phyloP scores from a whole-genome alignment of 768 basidiomycete species.

The Phlegmacium glaucopus region DNA sequence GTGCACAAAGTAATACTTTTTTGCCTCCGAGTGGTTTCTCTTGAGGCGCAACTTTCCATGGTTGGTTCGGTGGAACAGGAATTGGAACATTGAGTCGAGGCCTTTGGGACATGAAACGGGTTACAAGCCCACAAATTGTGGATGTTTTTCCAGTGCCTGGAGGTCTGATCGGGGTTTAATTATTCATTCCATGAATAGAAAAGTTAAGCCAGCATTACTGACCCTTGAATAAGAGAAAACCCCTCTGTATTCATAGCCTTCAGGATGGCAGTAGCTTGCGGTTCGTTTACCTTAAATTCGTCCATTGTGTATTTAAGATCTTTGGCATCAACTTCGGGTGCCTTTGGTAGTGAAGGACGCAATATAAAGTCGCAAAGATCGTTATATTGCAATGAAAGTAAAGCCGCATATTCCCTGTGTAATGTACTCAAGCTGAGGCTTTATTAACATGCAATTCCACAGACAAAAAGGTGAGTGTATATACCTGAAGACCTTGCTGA shows the following conservation, averaged over 20 bases:
- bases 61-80: conserved; percentile 40
- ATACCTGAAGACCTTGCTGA: conserved; percentile 83
- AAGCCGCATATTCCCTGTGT: conserved; percentile 87
- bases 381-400: conserved; percentile 80
- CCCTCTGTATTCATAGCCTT: conserved; percentile 69
- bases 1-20: conserved; percentile 88
- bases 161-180: conserved; percentile 51
- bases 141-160: conserved; percentile 99
- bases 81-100: conserved; percentile 51
- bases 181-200: background rate
- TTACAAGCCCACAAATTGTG: conserved; percentile 93
- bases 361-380: conserved; percentile 73
- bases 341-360: conserved; percentile 54
- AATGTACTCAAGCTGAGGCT: conserved; percentile 79
- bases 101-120: conserved; percentile 70
- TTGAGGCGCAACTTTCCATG: conserved; percentile 27
- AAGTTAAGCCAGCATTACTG: conserved; percentile 11
- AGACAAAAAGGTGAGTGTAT: background rate
- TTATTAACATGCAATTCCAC: background rate
- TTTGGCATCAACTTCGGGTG: conserved; percentile 39
- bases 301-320: conserved; percentile 67
- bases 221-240: conserved; percentile 96
- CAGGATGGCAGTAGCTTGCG: conserved; percentile 88
- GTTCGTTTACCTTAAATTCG: conserved; percentile 79
- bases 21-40: conserved; percentile 38